These are phyloP conservation scores for Ophiostoma sp. DNA, from an alignment of 2,329 filamentous ascomycete species.

Conservation along the genomic window DNA sequence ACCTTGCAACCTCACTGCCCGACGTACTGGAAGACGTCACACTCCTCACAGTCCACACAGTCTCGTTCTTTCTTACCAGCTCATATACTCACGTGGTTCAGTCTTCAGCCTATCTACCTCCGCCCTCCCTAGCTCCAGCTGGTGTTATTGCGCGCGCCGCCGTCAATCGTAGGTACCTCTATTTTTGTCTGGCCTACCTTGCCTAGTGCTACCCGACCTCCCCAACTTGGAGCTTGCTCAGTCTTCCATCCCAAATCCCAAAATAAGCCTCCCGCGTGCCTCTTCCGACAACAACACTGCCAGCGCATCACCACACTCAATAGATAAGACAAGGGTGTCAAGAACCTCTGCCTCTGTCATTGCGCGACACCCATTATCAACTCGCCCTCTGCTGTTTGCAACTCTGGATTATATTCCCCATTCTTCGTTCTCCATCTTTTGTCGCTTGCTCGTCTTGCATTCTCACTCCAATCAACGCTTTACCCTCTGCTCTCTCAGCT, in stretches of 20 bases:
- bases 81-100: conserved; percentile 11
- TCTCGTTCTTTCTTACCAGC: background rate
- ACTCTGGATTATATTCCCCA: background rate
- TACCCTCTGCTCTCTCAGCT: conserved; percentile 34
- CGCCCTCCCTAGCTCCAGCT: background rate
- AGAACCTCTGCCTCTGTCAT: background rate
- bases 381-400: background rate
- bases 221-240: background rate
- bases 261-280: conserved; percentile 1
- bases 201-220: background rate
- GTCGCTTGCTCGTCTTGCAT: background rate
- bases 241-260: background rate
- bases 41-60: background rate
- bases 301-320: conserved; percentile 29
- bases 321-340: conserved; percentile 10
- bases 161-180: background rate
- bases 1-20: background rate
- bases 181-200: background rate
- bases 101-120: background rate
- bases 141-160: background rate
- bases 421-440: background rate
- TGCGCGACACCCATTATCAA: background rate
- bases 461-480: conserved; percentile 9
- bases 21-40: background rate
- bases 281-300: conserved; percentile 15